Percentiles rank a stretch among this genome's conserved stretches.
These are phyloP conservation scores for Populus tremula DNA, from an alignment of 345 rosid genomes.

Conservation along the genomic window DNA sequence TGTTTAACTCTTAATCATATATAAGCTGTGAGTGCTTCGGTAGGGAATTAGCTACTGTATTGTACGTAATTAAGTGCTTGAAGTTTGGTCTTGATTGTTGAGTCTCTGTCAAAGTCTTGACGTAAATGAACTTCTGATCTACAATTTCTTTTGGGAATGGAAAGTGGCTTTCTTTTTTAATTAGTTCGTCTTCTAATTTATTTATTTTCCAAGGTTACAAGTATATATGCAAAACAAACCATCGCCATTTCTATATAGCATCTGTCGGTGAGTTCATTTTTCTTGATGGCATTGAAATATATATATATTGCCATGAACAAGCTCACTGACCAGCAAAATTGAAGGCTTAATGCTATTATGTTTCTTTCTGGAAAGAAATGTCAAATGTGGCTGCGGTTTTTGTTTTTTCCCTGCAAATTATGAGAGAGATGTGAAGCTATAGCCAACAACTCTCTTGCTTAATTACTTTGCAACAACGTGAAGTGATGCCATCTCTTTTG, in stretches of 20 bases:
- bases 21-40: neutral
- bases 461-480: slow-evolving; percentile 10
- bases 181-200: neutral
- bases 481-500: slow-evolving; percentile 6
- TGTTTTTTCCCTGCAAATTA: neutral
- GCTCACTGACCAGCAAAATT: neutral
- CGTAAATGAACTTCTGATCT: neutral
- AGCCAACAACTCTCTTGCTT: slow-evolving; percentile 8
- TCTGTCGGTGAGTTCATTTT: neutral
- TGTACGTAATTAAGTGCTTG: neutral
- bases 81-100: neutral
- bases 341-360: neutral
- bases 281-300: neutral
- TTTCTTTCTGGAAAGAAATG: neutral
- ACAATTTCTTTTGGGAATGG: neutral
- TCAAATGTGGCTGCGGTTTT: neutral
- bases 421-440: neutral
- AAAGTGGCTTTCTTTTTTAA: neutral
- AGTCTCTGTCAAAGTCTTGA: neutral
- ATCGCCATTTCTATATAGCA: neutral
- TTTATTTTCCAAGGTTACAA: neutral
- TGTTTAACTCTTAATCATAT: no score
- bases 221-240: neutral
- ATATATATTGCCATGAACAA: neutral
- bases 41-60: neutral